These are phyloP conservation scores for thale cress (Arabidopsis thaliana) DNA, from an alignment of 345 rosid genomes.

Conservation along the genomic window DNA sequence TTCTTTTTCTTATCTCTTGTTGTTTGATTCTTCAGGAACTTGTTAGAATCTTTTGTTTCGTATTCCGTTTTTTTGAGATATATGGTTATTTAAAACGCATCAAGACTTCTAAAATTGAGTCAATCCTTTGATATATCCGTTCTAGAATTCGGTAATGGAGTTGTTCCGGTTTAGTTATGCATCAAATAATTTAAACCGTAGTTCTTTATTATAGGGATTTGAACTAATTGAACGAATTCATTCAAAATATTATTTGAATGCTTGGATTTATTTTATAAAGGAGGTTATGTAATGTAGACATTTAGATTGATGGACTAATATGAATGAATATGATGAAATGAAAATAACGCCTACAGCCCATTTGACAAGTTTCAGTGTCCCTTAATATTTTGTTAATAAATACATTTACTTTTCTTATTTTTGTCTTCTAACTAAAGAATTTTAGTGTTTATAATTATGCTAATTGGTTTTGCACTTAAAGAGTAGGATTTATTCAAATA, in stretches of 20 bases:
- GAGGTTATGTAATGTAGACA: too few relatives aligned
- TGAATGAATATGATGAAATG: background rate
- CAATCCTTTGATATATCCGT: background rate
- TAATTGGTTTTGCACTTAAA: constrained; percentile 20
- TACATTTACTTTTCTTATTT: background rate
- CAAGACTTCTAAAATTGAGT: background rate
- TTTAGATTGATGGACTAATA: background rate
- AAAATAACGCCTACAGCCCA: background rate
- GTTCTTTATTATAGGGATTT: background rate
- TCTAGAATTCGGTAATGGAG: background rate
- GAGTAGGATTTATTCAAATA: constrained; percentile 13
- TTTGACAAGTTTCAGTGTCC: constrained; percentile 8
- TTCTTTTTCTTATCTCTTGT: constrained; percentile 1
- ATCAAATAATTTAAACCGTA: background rate
- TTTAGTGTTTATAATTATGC: constrained; percentile 25
- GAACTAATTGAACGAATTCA: background rate
- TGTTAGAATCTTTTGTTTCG: constrained; percentile 23
- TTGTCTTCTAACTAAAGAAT: constrained; percentile 16
- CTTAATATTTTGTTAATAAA: background rate
- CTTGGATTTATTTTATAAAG: too few relatives aligned
- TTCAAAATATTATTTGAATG: background rate
- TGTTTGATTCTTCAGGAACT: constrained; percentile 1
- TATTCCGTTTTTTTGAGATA: constrained; percentile 28
- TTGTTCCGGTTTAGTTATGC: background rate
- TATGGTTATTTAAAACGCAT: background rate